Evolutionary conservation across 257 asterid genomes (phyloP).

Genomic region (Nicotiana knightiana): DNA sequence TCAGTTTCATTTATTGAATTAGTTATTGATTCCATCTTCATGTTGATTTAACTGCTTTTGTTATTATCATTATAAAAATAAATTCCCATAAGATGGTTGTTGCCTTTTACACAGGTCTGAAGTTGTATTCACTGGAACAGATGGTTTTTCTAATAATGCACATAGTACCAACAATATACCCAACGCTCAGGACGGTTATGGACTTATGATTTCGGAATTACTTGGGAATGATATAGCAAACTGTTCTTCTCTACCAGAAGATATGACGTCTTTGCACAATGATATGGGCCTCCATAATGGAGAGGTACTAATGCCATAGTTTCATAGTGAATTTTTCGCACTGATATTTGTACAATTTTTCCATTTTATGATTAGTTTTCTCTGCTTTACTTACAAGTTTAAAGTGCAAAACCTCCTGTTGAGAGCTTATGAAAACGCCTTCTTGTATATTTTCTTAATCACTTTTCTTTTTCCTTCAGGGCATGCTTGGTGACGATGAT

Average conservation of each 20-base stretch:
- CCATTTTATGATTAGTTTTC: background rate
- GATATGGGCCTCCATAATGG: slow-evolving; percentile 65
- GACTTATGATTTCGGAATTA: slow-evolving; percentile 78
- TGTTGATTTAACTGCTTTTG: background rate
- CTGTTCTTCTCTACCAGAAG: slow-evolving; percentile 63
- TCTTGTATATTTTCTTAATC: background rate
- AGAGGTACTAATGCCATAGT: slow-evolving; percentile 48
- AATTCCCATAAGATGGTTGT: background rate
- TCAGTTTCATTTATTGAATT: background rate
- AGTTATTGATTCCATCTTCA: background rate
- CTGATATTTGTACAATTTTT: slow-evolving; percentile 3
- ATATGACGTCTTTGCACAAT: slow-evolving; percentile 59
- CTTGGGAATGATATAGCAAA: slow-evolving; percentile 64
- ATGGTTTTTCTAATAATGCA: slow-evolving; percentile 52
- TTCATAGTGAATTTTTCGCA: background rate
- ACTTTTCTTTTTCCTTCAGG: slow-evolving; percentile 36
- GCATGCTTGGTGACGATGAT: slow-evolving; percentile 90
- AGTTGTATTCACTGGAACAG: slow-evolving; percentile 52
- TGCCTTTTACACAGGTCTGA: slow-evolving; percentile 54
- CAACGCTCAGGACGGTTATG: slow-evolving; percentile 73
- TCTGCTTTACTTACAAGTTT: background rate
- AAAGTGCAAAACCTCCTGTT: background rate
- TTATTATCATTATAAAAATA: background rate
- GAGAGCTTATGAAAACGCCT: slow-evolving; percentile 2
- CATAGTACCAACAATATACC: slow-evolving; percentile 48